These are phyloP conservation scores for Naganishia randhawae DNA, from an alignment of 768 basidiomycete species.

Conservation along the genomic window DNA sequence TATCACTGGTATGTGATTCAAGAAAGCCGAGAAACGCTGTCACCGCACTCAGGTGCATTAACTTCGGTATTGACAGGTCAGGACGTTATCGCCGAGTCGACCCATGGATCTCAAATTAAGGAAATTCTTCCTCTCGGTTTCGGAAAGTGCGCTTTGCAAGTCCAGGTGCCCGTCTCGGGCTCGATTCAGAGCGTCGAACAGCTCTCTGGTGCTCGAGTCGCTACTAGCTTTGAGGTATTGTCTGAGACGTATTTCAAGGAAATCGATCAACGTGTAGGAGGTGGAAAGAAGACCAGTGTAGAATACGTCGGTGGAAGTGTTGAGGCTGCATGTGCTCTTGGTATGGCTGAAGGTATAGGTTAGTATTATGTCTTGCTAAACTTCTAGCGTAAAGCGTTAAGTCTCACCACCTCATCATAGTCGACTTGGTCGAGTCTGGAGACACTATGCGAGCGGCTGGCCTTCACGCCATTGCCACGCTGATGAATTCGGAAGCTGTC, in stretches of 20 bases:
- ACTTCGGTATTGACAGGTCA: conserved; percentile 58
- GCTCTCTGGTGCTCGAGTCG: conserved; percentile 84
- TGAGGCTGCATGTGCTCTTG: conserved; percentile 93
- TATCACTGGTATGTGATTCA: conserved; percentile 59
- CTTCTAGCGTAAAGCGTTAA: neutral
- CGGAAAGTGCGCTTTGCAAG: conserved; percentile 76
- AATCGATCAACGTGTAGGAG: conserved; percentile 60
- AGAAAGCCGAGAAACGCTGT: neutral
- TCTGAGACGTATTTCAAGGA: conserved; percentile 68
- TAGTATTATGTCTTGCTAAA: conserved; percentile 43
- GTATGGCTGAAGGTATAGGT: conserved; percentile 96
- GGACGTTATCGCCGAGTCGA: conserved; percentile 88
- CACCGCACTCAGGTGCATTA: neutral
- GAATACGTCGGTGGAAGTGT: conserved; percentile 97
- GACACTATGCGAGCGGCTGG: conserved; percentile 99
- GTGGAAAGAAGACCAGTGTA: conserved; percentile 65
- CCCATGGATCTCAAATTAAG: conserved; percentile 71
- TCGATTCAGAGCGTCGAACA: conserved; percentile 68
- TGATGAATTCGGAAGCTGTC: conserved; percentile 83
- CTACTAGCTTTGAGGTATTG: conserved; percentile 91
- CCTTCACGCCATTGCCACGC: conserved; percentile 82
- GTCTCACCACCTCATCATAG: neutral
- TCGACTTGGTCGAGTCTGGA: conserved; percentile 70
- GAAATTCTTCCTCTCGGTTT: conserved; percentile 82
- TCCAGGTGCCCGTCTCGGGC: conserved; percentile 81